Conservation (phyloP, 257 asterid genomes). For the Perilla frutescens region DNA sequence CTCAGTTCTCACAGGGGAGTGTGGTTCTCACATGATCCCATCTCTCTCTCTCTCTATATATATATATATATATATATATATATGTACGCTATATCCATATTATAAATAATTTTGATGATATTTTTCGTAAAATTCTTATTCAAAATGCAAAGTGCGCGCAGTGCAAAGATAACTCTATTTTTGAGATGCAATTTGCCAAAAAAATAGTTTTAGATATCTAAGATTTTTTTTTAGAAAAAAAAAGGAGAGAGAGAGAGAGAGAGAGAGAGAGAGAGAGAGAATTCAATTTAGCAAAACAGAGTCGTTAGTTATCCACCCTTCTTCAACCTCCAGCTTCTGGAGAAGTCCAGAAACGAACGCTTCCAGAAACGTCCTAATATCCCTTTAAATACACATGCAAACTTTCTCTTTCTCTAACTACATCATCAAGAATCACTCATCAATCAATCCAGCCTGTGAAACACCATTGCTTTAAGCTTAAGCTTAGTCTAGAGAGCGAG, state of each 20-base stretch:
- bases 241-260: background rate
- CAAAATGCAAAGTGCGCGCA: too few species aligned
- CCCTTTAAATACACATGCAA: conserved; percentile 35
- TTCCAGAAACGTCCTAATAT: conserved; percentile 53
- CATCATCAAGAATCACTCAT: conserved; percentile 3
- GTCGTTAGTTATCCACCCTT: background rate
- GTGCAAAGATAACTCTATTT: too few species aligned
- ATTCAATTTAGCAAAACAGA: background rate
- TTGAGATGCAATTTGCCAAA: too few species aligned
- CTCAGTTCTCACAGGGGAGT: too few species aligned
- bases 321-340: conserved; percentile 43
- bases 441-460: background rate
- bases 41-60: too few species aligned
- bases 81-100: too few species aligned
- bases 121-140: too few species aligned
- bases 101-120: too few species aligned
- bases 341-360: conserved; percentile 48
- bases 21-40: too few species aligned
- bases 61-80: too few species aligned
- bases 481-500: background rate
- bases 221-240: background rate
- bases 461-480: background rate
- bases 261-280: background rate
- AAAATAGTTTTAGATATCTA: too few species aligned
- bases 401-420: background rate